Conservation (phyloP, 2,329 filamentous ascomycete genomes). For the Exophiala lecanii-corni region DNA sequence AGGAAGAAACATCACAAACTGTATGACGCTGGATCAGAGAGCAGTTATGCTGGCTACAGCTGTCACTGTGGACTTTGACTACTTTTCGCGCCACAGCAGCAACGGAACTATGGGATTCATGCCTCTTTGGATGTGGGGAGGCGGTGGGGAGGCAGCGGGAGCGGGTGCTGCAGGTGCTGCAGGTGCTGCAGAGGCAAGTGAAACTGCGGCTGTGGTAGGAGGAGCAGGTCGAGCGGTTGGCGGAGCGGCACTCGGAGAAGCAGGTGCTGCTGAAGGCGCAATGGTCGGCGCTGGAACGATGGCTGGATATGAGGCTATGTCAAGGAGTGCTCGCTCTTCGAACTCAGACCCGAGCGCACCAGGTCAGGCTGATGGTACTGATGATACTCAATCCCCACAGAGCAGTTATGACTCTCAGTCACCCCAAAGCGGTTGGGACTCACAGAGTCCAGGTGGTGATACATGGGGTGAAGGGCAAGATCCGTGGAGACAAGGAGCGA, state of each 20-base stretch:
- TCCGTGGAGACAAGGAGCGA: constrained; percentile 28
- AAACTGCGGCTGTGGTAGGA: constrained; percentile 31
- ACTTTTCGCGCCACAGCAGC: constrained; percentile 58
- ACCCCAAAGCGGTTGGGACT: constrained; percentile 26
- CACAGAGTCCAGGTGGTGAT: constrained; percentile 27
- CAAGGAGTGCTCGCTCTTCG: constrained; percentile 25
- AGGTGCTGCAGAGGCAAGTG: constrained; percentile 35
- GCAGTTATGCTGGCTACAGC: constrained; percentile 64
- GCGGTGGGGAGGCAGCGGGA: constrained; percentile 34
- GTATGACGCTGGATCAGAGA: constrained; percentile 62
- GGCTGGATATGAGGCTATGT: constrained; percentile 61
- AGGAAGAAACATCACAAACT: constrained; percentile 34
- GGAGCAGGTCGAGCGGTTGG: constrained; percentile 31
- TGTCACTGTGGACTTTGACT: constrained; percentile 62
- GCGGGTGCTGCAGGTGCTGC: constrained; percentile 36
- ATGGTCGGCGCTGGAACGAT: constrained; percentile 53
- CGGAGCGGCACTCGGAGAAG: constrained; percentile 32
- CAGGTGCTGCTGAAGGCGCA: constrained; percentile 33
- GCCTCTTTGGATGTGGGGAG: constrained; percentile 48
- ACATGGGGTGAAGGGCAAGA: constrained; percentile 33
- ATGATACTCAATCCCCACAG: too few relatives aligned
- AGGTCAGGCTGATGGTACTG: too few relatives aligned
- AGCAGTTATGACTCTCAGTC: constrained; percentile 28
- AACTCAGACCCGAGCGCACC: constrained; percentile 2
- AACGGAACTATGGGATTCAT: constrained; percentile 46